These are phyloP conservation scores for Phialophora macrospora DNA, from an alignment of 2,329 filamentous ascomycete genomes.

Conservation along the genomic window DNA sequence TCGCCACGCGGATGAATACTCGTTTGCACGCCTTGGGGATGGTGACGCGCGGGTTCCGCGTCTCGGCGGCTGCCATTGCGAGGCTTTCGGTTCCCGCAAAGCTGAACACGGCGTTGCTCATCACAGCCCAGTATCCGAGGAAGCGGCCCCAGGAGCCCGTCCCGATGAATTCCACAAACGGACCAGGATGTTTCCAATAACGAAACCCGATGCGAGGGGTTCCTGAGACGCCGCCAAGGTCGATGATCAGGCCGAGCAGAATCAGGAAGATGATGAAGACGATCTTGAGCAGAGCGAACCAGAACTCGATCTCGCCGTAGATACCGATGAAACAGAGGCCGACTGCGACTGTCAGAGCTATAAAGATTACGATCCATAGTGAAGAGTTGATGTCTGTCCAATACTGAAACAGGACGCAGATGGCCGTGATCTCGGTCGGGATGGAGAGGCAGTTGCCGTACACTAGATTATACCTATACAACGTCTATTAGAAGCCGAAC, in stretches of 20 bases:
- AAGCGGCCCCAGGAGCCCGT: slow-evolving; percentile 65
- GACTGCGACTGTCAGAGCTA: slow-evolving; percentile 44
- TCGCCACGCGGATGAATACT: slow-evolving; percentile 48
- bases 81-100: slow-evolving; percentile 51
- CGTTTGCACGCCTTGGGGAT: slow-evolving; percentile 50
- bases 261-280: slow-evolving; percentile 65
- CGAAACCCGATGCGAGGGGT: slow-evolving; percentile 66
- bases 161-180: slow-evolving; percentile 69
- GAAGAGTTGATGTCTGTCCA: slow-evolving; percentile 62
- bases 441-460: slow-evolving; percentile 62
- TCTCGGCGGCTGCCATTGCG: slow-evolving; percentile 50
- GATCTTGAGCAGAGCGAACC: slow-evolving; percentile 62
- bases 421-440: slow-evolving; percentile 66
- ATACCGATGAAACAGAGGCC: slow-evolving; percentile 47
- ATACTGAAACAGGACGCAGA: slow-evolving; percentile 66
- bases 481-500: neutral
- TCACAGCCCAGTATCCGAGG: slow-evolving; percentile 61
- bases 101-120: slow-evolving; percentile 49
- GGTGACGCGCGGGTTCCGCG: slow-evolving; percentile 46
- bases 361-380: slow-evolving; percentile 50
- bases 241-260: slow-evolving; percentile 60
- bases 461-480: slow-evolving; percentile 40
- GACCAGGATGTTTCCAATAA: slow-evolving; percentile 72
- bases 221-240: slow-evolving; percentile 65
- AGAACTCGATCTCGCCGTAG: slow-evolving; percentile 60